Evolutionary conservation across 495 filamentous ascomycete species (phyloP).

Genomic region (Podospora bellae-mahoneyi): DNA sequence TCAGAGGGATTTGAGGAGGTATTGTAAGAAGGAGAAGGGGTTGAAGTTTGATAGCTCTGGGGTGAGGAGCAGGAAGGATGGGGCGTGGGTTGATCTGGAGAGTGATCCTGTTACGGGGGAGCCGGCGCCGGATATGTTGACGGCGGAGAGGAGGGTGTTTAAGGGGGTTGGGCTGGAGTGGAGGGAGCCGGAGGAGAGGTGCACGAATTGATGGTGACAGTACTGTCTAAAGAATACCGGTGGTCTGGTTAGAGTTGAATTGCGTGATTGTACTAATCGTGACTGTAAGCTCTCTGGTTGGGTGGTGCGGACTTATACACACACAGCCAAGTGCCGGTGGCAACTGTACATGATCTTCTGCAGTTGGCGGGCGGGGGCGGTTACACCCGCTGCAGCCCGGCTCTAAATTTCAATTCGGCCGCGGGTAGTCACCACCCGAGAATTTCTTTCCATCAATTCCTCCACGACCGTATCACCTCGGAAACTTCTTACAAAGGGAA

Average conservation of each 20-base stretch:
- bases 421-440: not conserved
- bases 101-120: conserved; percentile 36
- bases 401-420: not conserved
- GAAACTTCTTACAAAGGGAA: not conserved
- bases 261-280: not conserved
- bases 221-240: not conserved
- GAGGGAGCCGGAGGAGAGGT: conserved; percentile 69
- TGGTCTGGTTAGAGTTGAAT: not conserved
- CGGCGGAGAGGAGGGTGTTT: conserved; percentile 80
- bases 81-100: conserved; percentile 62
- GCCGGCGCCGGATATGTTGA: conserved; percentile 54
- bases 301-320: not conserved
- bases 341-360: not conserved
- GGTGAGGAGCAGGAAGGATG: conserved; percentile 62
- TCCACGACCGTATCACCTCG: not conserved
- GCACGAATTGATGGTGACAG: conserved; percentile 54
- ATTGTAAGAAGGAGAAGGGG: conserved; percentile 65
- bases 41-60: conserved; percentile 94
- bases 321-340: not conserved
- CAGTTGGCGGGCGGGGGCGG: too few species aligned
- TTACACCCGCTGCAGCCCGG: not conserved
- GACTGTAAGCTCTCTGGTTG: not conserved
- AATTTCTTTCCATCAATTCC: not conserved
- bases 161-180: conserved; percentile 71
- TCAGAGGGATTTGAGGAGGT: conserved; percentile 77